Evolutionary conservation across 164 flowering plant species (phyloP), one percentile per base, ranked within the genome.

Genomic region (Aristolochia contorta): DNA sequence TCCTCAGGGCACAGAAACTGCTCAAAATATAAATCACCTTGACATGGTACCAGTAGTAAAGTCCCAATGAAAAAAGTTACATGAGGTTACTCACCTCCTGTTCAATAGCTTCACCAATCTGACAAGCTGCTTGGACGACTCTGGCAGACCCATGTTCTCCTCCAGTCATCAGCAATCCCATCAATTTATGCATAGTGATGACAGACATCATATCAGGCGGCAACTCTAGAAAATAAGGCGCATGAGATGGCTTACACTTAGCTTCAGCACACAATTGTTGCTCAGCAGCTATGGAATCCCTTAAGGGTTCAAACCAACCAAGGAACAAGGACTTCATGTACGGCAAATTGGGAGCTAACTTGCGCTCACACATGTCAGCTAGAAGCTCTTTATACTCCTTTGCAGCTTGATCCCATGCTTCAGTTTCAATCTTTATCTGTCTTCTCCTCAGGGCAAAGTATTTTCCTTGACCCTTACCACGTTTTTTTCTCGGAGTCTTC

Each of bases 141-240:
- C 84, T 77, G 18, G 82, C 72, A 63, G 66, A 32, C n/a, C 95
- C 96, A 69, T 81, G 73, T n/a, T 73, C 89, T 3, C 75, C 69
- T 4, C 83, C 86, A 0, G 83, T 75, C 99, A 94, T 94, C 82
- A 94, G 53, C 76, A 91, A 60, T 15, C 71, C 95, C 87, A 83
- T 76, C 77, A 91, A 65, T 76, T 91, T 91, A 71, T 94, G 99
- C 99, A 94, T 94, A 16, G 99, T 85, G 51, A 94, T 86, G 57
- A 91, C 89, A 0, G 96, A 64, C 95, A 89, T 91, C 96, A 78
- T 88, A 47, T 87, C 99, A 0, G 99, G 89, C 0, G 97, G 95
- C 65, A 94, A 80, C 53, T 67, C 86, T 65, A 69, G 77, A 59
- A 88, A 70, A 69, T 78, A 84, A 0, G 82, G 83, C 0, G 83